These are phyloP conservation scores for Urochloa ruziziensis DNA, from an alignment of 176 grass and related monocot genomes.

Conservation along the genomic window DNA sequence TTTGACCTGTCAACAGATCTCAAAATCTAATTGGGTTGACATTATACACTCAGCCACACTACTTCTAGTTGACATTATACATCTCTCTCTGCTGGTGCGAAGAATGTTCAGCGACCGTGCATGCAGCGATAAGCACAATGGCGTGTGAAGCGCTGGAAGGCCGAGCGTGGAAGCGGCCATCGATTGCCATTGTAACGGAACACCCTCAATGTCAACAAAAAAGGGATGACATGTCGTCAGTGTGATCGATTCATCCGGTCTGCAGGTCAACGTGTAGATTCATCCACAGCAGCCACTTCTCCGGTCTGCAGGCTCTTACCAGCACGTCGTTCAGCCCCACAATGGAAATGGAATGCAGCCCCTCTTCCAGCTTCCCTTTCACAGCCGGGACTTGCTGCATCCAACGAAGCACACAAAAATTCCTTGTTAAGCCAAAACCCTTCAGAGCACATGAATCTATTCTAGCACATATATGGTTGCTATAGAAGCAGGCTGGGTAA, in stretches of 20 bases:
- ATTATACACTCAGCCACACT: constrained; percentile 7
- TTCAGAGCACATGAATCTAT: neutral
- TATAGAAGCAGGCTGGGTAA: neutral
- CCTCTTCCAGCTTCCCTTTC: constrained; percentile 29
- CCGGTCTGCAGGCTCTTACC: constrained; percentile 12
- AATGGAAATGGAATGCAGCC: neutral
- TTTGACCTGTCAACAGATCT: constrained; percentile 1
- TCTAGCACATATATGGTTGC: neutral
- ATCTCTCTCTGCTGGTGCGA: too few species aligned
- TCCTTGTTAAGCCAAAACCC: neutral
- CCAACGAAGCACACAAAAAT: neutral
- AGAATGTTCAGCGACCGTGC: too few species aligned
- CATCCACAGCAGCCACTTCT: constrained; percentile 30
- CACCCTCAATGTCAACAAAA: neutral
- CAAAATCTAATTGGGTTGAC: constrained; percentile 29
- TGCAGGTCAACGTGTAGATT: constrained; percentile 29
- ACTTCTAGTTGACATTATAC: constrained; percentile 23
- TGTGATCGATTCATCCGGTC: neutral
- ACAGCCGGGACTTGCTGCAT: constrained; percentile 38
- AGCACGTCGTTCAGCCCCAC: constrained; percentile 31
- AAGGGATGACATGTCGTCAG: too few species aligned
- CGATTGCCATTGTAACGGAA: too few species aligned
- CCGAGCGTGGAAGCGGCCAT: too few species aligned
- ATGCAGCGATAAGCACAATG: too few species aligned
- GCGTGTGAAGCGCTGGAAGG: too few species aligned